These are phyloP conservation scores for Apiotrichum porosum DNA, from an alignment of 1,284 basidiomycete species.

Conservation along the genomic window DNA sequence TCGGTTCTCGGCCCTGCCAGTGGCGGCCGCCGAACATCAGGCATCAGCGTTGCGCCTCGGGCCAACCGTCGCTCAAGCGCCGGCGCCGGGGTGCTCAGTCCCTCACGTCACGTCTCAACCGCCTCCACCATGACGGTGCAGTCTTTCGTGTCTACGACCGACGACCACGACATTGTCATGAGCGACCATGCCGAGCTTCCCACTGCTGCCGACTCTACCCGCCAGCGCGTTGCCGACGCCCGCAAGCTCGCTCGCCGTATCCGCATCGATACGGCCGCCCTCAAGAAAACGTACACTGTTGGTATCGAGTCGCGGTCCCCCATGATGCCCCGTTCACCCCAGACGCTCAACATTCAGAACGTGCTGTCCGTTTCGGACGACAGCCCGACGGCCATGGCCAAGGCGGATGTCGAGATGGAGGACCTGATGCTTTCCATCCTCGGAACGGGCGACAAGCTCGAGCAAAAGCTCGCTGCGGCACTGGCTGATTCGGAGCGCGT, in stretches of 20 bases:
- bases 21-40: background rate
- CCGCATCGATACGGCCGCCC: slow-evolving; percentile 1
- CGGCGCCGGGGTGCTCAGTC: background rate
- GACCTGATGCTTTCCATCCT: slow-evolving; percentile 25
- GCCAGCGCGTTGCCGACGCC: slow-evolving; percentile 9
- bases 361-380: background rate
- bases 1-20: background rate
- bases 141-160: slow-evolving; percentile 3
- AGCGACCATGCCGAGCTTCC: slow-evolving; percentile 15
- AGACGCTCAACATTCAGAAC: slow-evolving; percentile 17
- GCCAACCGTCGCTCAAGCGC: background rate
- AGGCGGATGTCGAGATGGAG: slow-evolving; percentile 15
- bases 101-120: slow-evolving; percentile 4
- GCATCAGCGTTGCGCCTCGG: background rate
- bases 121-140: background rate
- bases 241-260: slow-evolving; percentile 10
- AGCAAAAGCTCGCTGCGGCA: slow-evolving; percentile 23
- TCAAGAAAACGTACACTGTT: slow-evolving; percentile 5
- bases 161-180: slow-evolving; percentile 15
- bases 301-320: background rate
- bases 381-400: background rate
- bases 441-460: slow-evolving; percentile 32
- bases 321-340: slow-evolving; percentile 46
- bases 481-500: slow-evolving; percentile 25
- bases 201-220: slow-evolving; percentile 6